Conservation (phyloP, 345 rosid genomes). For the Zanthoxylum bungeanum region DNA sequence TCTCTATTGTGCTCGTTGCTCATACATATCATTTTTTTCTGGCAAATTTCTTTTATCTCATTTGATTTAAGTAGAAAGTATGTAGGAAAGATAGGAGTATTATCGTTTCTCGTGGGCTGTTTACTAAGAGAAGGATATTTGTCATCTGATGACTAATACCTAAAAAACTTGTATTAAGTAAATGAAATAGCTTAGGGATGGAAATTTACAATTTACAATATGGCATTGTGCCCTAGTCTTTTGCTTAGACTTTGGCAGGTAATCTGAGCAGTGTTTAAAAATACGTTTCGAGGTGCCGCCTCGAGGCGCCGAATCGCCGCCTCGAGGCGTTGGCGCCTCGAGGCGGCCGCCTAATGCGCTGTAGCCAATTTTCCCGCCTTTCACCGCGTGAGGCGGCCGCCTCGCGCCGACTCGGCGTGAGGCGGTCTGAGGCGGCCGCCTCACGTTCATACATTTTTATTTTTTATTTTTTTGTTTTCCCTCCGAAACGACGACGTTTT, state of each 20-base stretch:
- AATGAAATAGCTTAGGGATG: not conserved
- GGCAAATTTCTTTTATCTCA: not conserved
- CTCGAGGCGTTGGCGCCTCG: too few species aligned
- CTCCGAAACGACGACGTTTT: too few species aligned
- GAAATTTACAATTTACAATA: not conserved
- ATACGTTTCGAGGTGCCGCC: too few species aligned
- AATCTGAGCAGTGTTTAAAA: too few species aligned
- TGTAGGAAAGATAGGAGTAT: not conserved
- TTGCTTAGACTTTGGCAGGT: not conserved
- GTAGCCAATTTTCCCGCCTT: too few species aligned
- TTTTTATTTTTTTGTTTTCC: too few species aligned
- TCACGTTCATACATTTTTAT: too few species aligned
- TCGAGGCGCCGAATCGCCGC: too few species aligned
- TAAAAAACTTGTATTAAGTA: not conserved
- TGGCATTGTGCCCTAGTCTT: not conserved
- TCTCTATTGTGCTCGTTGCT: constrained; percentile 10
- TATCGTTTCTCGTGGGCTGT: not conserved
- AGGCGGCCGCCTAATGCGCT: too few species aligned
- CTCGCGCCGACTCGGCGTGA: too few species aligned
- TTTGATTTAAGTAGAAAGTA: not conserved
- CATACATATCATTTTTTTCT: not conserved
- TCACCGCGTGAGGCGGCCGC: too few species aligned
- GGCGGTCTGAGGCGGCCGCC: too few species aligned
- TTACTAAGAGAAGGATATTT: not conserved
- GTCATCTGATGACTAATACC: not conserved